Conservation (phyloP, 495 filamentous ascomycete genomes). For the Xylaria bambusicola region DNA sequence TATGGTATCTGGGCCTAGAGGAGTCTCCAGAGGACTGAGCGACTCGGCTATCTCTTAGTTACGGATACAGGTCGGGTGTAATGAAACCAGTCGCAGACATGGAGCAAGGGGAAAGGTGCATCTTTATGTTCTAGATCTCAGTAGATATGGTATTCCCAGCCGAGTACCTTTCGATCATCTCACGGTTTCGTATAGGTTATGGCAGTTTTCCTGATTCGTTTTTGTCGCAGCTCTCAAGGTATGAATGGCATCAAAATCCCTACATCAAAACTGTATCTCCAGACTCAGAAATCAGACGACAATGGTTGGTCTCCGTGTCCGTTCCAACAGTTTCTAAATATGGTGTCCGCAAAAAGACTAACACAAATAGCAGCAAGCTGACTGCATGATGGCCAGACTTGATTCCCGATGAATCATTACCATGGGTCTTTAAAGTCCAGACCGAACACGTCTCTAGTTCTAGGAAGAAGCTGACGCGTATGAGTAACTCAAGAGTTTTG, state of each 20-base stretch:
- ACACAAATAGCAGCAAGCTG: neutral
- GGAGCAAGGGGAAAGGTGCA: neutral
- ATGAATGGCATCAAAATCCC: too few species aligned
- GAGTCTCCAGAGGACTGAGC: constrained; percentile 3
- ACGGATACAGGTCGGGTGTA: neutral
- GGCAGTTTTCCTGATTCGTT: too few species aligned
- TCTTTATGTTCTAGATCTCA: neutral
- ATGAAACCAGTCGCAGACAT: neutral
- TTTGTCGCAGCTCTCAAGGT: too few species aligned
- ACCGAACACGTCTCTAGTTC: neutral
- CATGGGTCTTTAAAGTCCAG: neutral
- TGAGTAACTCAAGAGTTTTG: too few species aligned
- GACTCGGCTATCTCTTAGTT: neutral
- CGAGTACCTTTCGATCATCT: too few species aligned
- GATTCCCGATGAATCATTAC: neutral
- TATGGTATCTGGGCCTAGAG: constrained; percentile 1
- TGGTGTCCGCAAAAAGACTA: neutral
- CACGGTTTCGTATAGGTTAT: too few species aligned
- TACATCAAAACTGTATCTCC: too few species aligned
- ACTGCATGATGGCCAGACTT: neutral
- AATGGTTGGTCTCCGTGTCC: neutral
- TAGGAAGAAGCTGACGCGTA: neutral
- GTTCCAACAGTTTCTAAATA: neutral
- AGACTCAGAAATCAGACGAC: neutral
- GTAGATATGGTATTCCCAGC: neutral